These are phyloP conservation scores for Plantago ovata DNA, from an alignment of 257 asterid genomes.

Conservation along the genomic window DNA sequence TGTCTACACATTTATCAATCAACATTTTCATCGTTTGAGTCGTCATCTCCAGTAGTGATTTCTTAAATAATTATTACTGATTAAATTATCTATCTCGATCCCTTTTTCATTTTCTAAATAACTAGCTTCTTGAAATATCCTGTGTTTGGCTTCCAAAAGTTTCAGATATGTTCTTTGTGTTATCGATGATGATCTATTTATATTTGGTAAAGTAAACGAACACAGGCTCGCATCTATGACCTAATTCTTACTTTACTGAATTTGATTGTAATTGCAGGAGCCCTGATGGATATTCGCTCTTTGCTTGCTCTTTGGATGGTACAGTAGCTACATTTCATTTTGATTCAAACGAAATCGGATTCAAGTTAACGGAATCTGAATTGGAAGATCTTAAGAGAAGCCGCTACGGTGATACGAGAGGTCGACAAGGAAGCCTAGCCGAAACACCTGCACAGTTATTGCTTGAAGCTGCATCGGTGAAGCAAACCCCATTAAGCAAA, in stretches of 20 bases:
- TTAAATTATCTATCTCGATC: not conserved
- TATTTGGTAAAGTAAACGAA: not conserved
- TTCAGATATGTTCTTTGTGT: not conserved
- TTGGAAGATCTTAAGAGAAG: constrained; percentile 77
- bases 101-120: not conserved
- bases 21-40: not conserved
- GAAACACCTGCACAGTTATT: constrained; percentile 88
- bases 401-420: constrained; percentile 84
- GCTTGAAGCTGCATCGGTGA: constrained; percentile 88
- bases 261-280: constrained; percentile 60
- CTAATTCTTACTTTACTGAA: constrained; percentile 9
- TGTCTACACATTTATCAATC: not conserved
- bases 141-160: not conserved
- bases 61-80: not conserved
- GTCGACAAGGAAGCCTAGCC: constrained; percentile 80
- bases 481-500: constrained; percentile 41
- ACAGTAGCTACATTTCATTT: constrained; percentile 83
- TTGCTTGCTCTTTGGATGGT: constrained; percentile 97
- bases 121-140: not conserved
- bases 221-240: not conserved
- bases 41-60: not conserved
- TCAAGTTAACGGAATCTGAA: constrained; percentile 67
- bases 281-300: constrained; percentile 93
- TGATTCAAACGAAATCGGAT: constrained; percentile 74
- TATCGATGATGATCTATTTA: not conserved